Base-by-base conservation (phyloP, 345 rosid species). In the Populus euphratica region DNA sequence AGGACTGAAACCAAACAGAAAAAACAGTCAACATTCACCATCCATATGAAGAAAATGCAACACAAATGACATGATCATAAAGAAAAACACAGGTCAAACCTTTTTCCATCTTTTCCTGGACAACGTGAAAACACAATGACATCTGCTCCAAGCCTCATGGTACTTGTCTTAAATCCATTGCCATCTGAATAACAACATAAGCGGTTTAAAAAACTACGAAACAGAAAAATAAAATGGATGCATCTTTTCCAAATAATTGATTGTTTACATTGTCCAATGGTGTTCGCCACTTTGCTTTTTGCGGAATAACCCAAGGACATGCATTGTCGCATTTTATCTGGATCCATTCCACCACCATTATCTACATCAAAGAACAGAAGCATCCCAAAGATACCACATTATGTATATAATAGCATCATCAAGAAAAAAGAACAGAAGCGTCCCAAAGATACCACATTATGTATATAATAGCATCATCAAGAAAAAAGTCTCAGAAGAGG, bases 121-220 rank as follows among this genome's bases (percentile, higher is more conserved):
- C 87, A 91, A 65, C 96, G 90, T 4, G 99, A 89, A 86, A 95
- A 95, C n/a, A 95, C 99, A 64, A 95, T 90, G 66, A 93, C 99
- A 93, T 95, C 99, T 69, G 99, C 98, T 27, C 99, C 99, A 70
- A 95, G 96, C 81, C 99, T 91, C 99, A 95, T 94, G 54, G 98
- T 95, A 83, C 99, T 95, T 16, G 99, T 95, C 90, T 94, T 94
- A 80, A 94, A 94, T 54, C 98, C 98, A 84, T 94, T 94, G 17
- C 98, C 97, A 92, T 94, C 98, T 94, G 86, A 27, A 47, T 47
- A 75, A 47, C 73, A 5, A 71, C 50, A 71, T 25, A 13, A 16
- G 68, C 18, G 16, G 18, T 20, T 69, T 59, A 25, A 44, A 78
- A 79, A 68, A 36, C 29, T 8, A 68, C 21, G 39, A 9, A 13